Conservation (phyloP, 1,284 basidiomycete genomes). For the Heterobasidion parviporum region DNA sequence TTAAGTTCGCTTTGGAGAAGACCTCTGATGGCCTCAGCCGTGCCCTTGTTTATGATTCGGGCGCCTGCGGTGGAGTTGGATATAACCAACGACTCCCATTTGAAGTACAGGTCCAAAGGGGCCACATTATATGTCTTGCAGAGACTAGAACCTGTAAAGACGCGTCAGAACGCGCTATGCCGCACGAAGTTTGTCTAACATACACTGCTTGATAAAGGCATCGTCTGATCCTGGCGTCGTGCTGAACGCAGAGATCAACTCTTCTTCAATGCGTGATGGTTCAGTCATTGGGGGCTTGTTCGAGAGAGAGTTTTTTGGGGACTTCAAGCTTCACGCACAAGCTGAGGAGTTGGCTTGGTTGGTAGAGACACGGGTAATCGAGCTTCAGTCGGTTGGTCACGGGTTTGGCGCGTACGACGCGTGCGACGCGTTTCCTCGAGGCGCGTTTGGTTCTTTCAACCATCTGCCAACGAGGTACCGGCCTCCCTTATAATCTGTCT, state of each 20-base stretch:
- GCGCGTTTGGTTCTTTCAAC: too few relatives aligned
- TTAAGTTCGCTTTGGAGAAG: conserved; percentile 38
- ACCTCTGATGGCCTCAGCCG: conserved; percentile 44
- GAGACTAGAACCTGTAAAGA: conserved; percentile 46
- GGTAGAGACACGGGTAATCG: too few relatives aligned
- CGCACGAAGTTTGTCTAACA: neutral
- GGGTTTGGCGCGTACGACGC: neutral
- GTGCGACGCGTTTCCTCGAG: too few relatives aligned
- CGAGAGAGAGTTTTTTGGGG: too few relatives aligned
- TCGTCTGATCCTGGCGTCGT: conserved; percentile 7
- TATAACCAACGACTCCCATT: conserved; percentile 43
- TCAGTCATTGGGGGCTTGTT: neutral
- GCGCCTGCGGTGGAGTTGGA: conserved; percentile 36
- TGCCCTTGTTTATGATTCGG: conserved; percentile 40
- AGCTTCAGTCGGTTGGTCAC: neutral
- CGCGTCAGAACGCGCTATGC: neutral
- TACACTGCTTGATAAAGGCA: conserved; percentile 11
- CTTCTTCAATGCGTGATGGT: neutral
- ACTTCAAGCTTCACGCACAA: too few relatives aligned
- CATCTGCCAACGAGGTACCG: neutral
- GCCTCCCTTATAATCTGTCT: neutral
- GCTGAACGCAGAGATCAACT: neutral
- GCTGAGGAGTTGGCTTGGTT: too few relatives aligned
- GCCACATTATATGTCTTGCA: conserved; percentile 57
- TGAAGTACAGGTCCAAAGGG: conserved; percentile 54